Conservation (phyloP, 179 eudicot species). For the Gypsophila paniculata region DNA sequence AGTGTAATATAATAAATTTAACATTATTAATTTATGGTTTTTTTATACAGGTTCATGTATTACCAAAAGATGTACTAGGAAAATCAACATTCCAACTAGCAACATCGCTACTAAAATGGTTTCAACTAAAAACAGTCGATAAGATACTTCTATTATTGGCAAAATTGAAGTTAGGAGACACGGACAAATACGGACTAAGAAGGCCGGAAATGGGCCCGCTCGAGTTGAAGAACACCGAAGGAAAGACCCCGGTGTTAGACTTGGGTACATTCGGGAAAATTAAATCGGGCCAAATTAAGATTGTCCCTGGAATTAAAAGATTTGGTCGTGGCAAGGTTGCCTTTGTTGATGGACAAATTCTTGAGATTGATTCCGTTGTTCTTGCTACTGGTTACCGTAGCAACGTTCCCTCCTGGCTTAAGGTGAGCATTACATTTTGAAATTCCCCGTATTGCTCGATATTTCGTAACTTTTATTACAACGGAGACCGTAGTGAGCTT, state of each 20-base stretch:
- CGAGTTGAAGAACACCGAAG: slow-evolving; percentile 69
- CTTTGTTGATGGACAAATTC: slow-evolving; percentile 52
- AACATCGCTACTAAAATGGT: slow-evolving; percentile 50
- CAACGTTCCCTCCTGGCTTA: slow-evolving; percentile 91
- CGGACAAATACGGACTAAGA: slow-evolving; percentile 67
- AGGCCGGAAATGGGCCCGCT: slow-evolving; percentile 81
- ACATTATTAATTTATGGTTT: too few species aligned
- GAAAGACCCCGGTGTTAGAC: slow-evolving; percentile 91
- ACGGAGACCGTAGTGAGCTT: too few species aligned
- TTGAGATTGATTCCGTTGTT: slow-evolving; percentile 72
- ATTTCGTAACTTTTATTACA: not conserved
- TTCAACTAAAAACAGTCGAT: slow-evolving; percentile 63
- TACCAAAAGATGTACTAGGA: slow-evolving; percentile 76
- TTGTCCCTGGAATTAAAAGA: slow-evolving; percentile 84
- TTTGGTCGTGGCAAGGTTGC: slow-evolving; percentile 56
- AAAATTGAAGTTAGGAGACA: slow-evolving; percentile 52
- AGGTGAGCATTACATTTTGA: too few species aligned
- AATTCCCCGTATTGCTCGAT: not conserved
- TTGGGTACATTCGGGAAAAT: slow-evolving; percentile 70
- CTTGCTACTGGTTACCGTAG: slow-evolving; percentile 93
- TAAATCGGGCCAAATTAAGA: slow-evolving; percentile 61
- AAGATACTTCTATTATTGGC: slow-evolving; percentile 54
- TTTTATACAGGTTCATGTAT: slow-evolving; percentile 63
- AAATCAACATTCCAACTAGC: slow-evolving; percentile 80
- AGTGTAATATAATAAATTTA: too few species aligned